Evolutionary conservation across 148 eudicot species (phyloP).

Genomic region (Amaranthus hypochondriacus): DNA sequence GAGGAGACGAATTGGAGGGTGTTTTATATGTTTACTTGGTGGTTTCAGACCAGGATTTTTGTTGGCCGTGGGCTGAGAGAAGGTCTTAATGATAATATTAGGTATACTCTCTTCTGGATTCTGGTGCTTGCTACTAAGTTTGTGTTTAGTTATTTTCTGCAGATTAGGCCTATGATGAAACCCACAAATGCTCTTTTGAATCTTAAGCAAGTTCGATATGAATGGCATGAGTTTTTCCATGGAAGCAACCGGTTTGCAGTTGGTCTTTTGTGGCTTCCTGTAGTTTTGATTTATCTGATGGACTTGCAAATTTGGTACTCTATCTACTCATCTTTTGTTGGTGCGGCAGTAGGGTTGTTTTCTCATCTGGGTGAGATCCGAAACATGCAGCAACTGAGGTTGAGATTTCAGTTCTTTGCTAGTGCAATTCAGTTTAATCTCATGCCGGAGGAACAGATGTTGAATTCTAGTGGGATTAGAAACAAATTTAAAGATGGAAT

Average conservation of each 20-base stretch:
- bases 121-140: slow-evolving; percentile 80
- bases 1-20: slow-evolving; percentile 85
- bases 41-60: slow-evolving; percentile 80
- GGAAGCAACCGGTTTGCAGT: slow-evolving; percentile 74
- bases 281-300: slow-evolving; percentile 75
- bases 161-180: slow-evolving; percentile 78
- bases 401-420: slow-evolving; percentile 93
- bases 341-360: slow-evolving; percentile 78
- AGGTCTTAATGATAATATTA: slow-evolving; percentile 75
- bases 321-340: slow-evolving; percentile 77
- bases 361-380: slow-evolving; percentile 89
- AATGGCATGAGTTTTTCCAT: slow-evolving; percentile 72
- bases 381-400: slow-evolving; percentile 78
- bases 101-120: slow-evolving; percentile 75
- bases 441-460: slow-evolving; percentile 90
- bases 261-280: slow-evolving; percentile 87
- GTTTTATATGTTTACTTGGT: slow-evolving; percentile 79
- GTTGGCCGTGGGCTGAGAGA: slow-evolving; percentile 90
- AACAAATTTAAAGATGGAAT: slow-evolving; percentile 66
- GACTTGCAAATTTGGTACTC: slow-evolving; percentile 95
- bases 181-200: slow-evolving; percentile 51
- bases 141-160: slow-evolving; percentile 67
- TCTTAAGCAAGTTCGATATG: slow-evolving; percentile 42
- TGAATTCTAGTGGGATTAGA: slow-evolving; percentile 55
- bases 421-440: slow-evolving; percentile 93